phyloP scores from a whole-genome alignment of 192 early-diverging fungal genomes.

The Gonapodya prolifera region DNA sequence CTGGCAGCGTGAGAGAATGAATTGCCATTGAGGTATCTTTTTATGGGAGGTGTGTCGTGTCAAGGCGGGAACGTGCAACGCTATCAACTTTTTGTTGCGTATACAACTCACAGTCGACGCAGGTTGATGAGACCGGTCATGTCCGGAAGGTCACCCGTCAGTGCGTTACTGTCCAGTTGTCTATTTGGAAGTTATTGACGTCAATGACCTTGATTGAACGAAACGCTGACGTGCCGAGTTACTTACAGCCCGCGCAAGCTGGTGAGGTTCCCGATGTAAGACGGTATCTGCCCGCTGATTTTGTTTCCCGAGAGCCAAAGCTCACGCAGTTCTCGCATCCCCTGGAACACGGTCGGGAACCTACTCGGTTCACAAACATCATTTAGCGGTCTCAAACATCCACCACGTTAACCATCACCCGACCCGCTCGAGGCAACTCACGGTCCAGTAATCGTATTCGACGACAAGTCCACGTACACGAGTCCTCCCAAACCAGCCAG shows the following conservation, averaged over 20 bases:
- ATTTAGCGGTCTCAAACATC: no score
- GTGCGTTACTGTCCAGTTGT: neutral
- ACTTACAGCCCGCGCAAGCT: neutral
- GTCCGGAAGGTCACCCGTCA: neutral
- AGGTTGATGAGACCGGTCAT: neutral
- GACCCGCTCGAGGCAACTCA: no score
- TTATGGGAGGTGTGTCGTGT: neutral
- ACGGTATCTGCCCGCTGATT: neutral
- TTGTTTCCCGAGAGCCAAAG: neutral
- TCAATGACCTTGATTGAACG: no score
- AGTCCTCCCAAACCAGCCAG: neutral
- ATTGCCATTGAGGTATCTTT: neutral
- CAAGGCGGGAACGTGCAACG: neutral
- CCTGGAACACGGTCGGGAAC: neutral
- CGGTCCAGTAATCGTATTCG: neutral
- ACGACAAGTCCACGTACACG: neutral
- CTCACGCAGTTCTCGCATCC: neutral
- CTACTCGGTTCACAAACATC: no score
- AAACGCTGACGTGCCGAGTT: no score
- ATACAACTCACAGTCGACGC: neutral
- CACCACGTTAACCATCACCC: no score
- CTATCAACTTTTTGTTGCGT: no score
- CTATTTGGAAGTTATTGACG: neutral
- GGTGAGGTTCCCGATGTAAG: neutral
- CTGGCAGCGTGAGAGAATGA: neutral